Percentiles rank a stretch among this genome's conserved stretches.
Conservation (phyloP, 2,329 filamentous ascomycete genomes). For the Apiospora aurea region DNA sequence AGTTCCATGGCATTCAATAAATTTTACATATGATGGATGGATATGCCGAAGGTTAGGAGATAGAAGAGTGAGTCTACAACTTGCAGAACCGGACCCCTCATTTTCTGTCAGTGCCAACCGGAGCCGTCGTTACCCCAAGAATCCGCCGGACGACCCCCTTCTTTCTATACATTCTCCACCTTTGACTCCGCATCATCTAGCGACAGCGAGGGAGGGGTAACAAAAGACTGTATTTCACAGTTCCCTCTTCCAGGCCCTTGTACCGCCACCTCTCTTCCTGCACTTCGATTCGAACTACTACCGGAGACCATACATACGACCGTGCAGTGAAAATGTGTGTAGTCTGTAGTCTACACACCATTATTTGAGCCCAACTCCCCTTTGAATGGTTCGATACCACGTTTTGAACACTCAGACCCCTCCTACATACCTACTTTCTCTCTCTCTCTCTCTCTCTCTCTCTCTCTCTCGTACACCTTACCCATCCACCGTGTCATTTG, state of each 20-base stretch:
- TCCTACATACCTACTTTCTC: background rate
- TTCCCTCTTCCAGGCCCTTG: background rate
- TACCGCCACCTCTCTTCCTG: background rate
- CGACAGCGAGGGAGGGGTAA: background rate
- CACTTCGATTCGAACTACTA: background rate
- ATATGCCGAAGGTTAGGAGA: background rate
- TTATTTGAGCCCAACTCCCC: background rate
- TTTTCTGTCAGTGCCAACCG: background rate
- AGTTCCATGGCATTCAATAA: background rate
- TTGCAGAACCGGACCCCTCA: background rate
- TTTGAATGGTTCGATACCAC: slow-evolving; percentile 7
- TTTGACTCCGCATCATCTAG: background rate
- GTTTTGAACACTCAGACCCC: slow-evolving; percentile 9
- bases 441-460: background rate
- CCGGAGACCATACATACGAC: background rate
- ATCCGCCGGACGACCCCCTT: background rate
- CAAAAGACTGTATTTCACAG: background rate
- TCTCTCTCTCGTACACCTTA: background rate
- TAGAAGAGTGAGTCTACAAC: background rate
- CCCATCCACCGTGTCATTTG: background rate
- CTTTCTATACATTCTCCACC: background rate
- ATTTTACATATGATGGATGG: background rate
- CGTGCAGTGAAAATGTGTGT: background rate
- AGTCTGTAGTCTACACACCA: background rate
- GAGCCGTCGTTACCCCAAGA: background rate